Conservation (phyloP, 2,329 filamentous ascomycete genomes). For the Chaetothyriales sp. region DNA sequence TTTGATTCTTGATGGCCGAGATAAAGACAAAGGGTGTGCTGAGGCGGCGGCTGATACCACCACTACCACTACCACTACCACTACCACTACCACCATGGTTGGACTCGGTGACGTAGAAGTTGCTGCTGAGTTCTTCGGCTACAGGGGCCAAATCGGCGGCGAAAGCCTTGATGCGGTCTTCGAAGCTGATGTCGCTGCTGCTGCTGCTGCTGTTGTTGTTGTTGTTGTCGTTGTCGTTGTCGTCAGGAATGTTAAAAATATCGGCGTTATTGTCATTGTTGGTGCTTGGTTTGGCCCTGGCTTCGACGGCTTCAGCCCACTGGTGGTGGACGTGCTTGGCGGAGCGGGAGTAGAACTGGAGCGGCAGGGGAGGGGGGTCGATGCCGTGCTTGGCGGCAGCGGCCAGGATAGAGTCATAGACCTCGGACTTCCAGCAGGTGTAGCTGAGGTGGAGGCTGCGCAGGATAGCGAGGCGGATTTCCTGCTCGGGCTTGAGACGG, state of each 20-base stretch:
- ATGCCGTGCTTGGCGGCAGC: constrained; percentile 10
- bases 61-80: neutral
- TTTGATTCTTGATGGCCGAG: neutral
- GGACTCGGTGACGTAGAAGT: neutral
- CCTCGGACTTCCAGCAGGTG: constrained; percentile 9
- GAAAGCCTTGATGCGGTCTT: neutral
- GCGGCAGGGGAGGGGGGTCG: constrained; percentile 1
- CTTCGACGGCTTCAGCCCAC: neutral
- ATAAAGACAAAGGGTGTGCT: neutral
- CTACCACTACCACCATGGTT: neutral
- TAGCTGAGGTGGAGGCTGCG: constrained; percentile 16
- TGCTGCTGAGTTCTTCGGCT: neutral
- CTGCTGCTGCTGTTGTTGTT: neutral
- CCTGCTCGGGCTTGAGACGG: neutral
- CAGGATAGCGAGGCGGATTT: constrained; percentile 7
- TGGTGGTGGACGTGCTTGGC: neutral
- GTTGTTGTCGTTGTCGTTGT: neutral
- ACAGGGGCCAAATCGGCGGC: neutral
- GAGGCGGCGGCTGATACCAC: too few species aligned
- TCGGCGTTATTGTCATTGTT: neutral
- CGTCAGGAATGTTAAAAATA: too few species aligned
- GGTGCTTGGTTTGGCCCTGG: neutral
- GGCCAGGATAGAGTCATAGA: constrained; percentile 12
- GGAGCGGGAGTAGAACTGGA: neutral
- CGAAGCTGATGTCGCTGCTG: neutral